Evolutionary conservation across 1,284 basidiomycete genomes (phyloP), one percentile per base, ranked within the genome.

Genomic region (Ceratobasidium sp.): DNA sequence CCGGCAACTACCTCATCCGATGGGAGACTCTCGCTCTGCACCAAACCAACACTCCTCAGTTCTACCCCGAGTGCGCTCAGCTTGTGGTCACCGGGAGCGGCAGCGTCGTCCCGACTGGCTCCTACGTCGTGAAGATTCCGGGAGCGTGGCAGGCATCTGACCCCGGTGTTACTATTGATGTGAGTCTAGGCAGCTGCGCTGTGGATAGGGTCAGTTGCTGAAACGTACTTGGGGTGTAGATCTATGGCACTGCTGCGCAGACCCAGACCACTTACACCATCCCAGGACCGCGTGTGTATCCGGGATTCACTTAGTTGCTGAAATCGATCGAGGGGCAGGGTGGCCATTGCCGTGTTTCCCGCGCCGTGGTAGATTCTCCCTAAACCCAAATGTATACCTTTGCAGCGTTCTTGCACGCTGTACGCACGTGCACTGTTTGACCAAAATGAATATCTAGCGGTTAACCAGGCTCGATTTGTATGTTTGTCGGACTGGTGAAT

Each of bases 51-150:
- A 72, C 73, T 23, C 73, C 74, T 4, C 74, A 74, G 46, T 74
- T 75, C 73, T 77, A 77, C 72, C 74, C 76, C 28, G 75, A 76
- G 49, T 76, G 76, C 62, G 77, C 76, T 4, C 77, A 77, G 46
- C 61, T 77, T 26, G 73, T 55, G 7, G 73, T 77, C 38, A 77
- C 76, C 18, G 73, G 74, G n/a, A 73, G 74, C 41, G 75, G 73
- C 47, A 73, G 61, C 30, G 63, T 66, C 38, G 49, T 70, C 71
- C 77, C 61, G n/a, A 70, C 74, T 6, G 26, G 64, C 21, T 74
- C 73, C 18, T 80, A 80, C 74, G 77, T 82, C 30, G 81, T 82
- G 73, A 80, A 79, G 66, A 80, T 83, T 78, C 83, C 82, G 9
- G 82, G 83, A 41, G 82, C 80, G 16, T 83, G 75, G 72, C 43